Conservation (phyloP, 169 alveolate species). For the Eimeria sp. region DNA sequence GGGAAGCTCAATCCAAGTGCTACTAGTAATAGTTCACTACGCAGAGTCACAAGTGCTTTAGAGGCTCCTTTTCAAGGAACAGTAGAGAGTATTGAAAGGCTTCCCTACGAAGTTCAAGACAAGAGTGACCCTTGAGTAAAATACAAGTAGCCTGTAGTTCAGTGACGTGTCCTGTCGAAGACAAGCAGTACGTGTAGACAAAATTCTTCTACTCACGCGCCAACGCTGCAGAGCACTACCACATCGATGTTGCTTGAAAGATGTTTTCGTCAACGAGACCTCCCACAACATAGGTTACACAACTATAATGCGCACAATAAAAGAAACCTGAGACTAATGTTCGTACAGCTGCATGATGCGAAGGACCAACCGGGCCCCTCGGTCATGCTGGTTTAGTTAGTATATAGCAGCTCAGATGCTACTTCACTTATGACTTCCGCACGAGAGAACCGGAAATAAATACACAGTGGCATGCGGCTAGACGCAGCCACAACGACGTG, state of each 20-base stretch:
- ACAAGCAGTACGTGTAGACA: too few relatives aligned
- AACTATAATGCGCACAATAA: constrained; percentile 9
- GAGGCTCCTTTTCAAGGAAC: neutral
- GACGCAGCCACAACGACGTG: constrained; percentile 27
- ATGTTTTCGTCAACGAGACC: neutral
- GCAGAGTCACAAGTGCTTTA: neutral
- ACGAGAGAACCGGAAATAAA: neutral
- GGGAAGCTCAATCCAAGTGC: neutral
- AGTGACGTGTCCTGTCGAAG: neutral
- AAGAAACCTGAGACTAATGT: constrained; percentile 48
- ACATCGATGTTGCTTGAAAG: neutral
- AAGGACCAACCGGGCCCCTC: constrained; percentile 54
- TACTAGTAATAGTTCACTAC: neutral
- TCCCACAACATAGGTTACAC: neutral
- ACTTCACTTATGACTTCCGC: constrained; percentile 14
- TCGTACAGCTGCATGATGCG: neutral
- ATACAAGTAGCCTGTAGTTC: neutral
- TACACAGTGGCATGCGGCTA: constrained; percentile 14
- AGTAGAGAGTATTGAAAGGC: neutral
- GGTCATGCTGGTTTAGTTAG: neutral
- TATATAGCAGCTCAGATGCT: neutral
- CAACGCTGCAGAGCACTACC: neutral
- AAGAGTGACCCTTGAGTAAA: neutral
- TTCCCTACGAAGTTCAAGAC: neutral
- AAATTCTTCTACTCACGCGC: neutral